Conservation (phyloP, 257 asterid genomes). For the Knoxia roxburghii region DNA sequence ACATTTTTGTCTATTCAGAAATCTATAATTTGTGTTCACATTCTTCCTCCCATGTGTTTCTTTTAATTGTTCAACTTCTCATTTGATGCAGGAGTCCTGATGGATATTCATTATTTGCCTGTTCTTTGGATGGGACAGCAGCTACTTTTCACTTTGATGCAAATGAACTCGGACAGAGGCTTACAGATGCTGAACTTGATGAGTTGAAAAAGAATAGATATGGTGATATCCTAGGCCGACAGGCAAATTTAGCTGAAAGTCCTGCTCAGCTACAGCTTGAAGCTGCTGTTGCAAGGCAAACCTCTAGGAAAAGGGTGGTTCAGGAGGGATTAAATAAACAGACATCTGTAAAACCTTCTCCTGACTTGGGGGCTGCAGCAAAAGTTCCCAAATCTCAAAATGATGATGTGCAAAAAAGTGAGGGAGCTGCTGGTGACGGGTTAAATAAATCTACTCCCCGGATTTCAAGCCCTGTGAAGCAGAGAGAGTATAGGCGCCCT, state of each 20-base stretch:
- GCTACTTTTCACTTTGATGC: slow-evolving; percentile 80
- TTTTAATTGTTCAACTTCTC: slow-evolving; percentile 14
- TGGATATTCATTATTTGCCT: slow-evolving; percentile 91
- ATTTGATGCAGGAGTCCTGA: slow-evolving; percentile 86
- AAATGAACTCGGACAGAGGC: slow-evolving; percentile 67
- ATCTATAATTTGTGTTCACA: slow-evolving; percentile 11
- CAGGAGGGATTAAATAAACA: slow-evolving; percentile 33
- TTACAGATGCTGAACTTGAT: slow-evolving; percentile 73
- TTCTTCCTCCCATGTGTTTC: slow-evolving; percentile 5
- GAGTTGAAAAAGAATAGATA: slow-evolving; percentile 80
- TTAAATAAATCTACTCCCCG: slow-evolving; percentile 45
- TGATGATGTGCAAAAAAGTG: slow-evolving; percentile 50
- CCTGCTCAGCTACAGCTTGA: slow-evolving; percentile 89
- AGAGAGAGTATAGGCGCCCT: slow-evolving; percentile 86
- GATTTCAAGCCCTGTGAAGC: slow-evolving; percentile 82
- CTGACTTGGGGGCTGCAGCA: slow-evolving; percentile 30
- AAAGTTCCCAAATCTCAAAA: slow-evolving; percentile 32
- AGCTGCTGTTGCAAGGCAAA: slow-evolving; percentile 60
- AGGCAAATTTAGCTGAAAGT: slow-evolving; percentile 84
- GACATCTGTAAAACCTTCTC: slow-evolving; percentile 43
- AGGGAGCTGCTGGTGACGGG: slow-evolving; percentile 38
- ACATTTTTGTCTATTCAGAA: background rate
- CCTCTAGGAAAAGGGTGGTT: slow-evolving; percentile 36
- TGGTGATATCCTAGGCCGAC: slow-evolving; percentile 82
- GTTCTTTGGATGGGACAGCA: slow-evolving; percentile 91